Evolutionary conservation across 257 asterid species (phyloP), one percentile per base, ranked within the genome.

Genomic region (Buddleja alternifolia): DNA sequence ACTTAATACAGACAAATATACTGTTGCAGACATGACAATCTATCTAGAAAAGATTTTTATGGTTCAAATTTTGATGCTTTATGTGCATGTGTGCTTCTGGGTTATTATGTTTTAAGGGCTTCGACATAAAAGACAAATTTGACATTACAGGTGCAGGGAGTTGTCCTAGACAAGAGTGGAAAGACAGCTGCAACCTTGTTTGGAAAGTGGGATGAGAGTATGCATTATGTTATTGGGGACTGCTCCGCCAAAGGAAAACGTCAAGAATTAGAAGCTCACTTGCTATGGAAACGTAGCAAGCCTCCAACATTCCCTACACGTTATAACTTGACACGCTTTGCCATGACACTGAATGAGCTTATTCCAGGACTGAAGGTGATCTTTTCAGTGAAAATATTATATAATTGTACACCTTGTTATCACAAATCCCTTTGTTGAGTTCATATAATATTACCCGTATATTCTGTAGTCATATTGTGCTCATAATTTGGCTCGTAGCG

Each of bases 161-260:
- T 76, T 46, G 96, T 93, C 50, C 97, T 82, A 77, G 97, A 90
- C 79, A 83, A 75, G 76, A 80, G 73, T 70, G 99, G 99, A 63
- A 93, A 88, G 78, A 85, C 88, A 10, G 88, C 81, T 58, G 96
- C 97, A 55, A 86, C 96, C 45, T 59, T 90, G 76, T 84, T 88
- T 34, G 99, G 99, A 20, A 93, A 93, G 76, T 93, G 99, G 99
- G 97, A 90, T 55, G 99, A 93, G 76, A 93, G 95, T 80, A 79
- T 90, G 92, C 86, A 87, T 80, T 93, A 79, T 63, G 84, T 85
- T 39, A 54, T 79, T 62, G 98, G 98, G 73, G 98, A 93, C 56
- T 67, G 48, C 81, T 85, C 83, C 48, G 52, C 81, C 46, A 80
- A 71, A 80, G 89, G 88, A 67, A 88, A 84, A 82, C 79, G 84